Evolutionary conservation across 1,284 basidiomycete species (phyloP).

Genomic region (Leucoagaricus sp.): DNA sequence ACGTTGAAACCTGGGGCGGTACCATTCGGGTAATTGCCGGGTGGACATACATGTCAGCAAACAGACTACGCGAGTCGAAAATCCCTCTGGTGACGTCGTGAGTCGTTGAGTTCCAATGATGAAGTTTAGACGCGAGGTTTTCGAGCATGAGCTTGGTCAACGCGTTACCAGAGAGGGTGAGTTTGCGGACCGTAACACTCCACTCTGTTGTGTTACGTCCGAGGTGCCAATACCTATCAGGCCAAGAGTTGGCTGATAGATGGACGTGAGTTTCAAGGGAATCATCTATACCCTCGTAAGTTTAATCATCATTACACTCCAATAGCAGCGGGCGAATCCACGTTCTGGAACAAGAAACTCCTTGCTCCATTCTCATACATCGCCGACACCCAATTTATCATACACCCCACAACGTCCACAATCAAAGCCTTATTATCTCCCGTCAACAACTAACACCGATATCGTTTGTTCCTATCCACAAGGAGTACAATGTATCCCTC

Average conservation of each 20-base stretch:
- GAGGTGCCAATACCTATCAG: slow-evolving; percentile 43
- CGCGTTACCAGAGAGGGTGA: slow-evolving; percentile 41
- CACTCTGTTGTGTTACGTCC: slow-evolving; percentile 50
- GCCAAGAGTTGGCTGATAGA: slow-evolving; percentile 46
- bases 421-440: slow-evolving; percentile 30
- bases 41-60: slow-evolving; percentile 52
- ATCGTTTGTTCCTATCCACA: slow-evolving; percentile 52
- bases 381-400: slow-evolving; percentile 46
- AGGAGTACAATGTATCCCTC: slow-evolving; percentile 40
- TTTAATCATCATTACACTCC: not conserved
- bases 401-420: slow-evolving; percentile 43
- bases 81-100: slow-evolving; percentile 32
- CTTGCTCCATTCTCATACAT: slow-evolving; percentile 43
- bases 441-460: slow-evolving; percentile 41
- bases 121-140: slow-evolving; percentile 35
- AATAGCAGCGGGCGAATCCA: slow-evolving; percentile 23
- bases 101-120: slow-evolving; percentile 9
- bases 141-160: slow-evolving; percentile 44
- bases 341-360: slow-evolving; percentile 50
- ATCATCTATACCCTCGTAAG: slow-evolving; percentile 40
- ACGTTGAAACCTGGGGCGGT: slow-evolving; percentile 55
- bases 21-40: slow-evolving; percentile 56
- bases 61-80: slow-evolving; percentile 55
- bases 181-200: slow-evolving; percentile 48
- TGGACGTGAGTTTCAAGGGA: slow-evolving; percentile 44